phyloP scores from a whole-genome alignment of 768 basidiomycete genomes.

The Mycena belliarum region DNA sequence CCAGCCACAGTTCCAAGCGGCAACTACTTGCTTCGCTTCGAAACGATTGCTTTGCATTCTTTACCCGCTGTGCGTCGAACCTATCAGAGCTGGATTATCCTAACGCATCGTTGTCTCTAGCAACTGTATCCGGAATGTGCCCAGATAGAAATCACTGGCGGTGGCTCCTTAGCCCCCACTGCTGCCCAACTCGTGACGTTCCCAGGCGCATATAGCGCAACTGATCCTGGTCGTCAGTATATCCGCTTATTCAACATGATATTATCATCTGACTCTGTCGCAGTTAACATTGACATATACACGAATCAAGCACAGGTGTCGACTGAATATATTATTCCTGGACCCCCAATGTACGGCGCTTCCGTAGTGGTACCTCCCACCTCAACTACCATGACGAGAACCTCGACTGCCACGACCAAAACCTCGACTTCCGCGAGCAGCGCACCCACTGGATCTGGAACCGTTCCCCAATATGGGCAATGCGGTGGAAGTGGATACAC shows the following conservation, averaged over 20 bases:
- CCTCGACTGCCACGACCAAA: too few species aligned
- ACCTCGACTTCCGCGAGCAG: constrained; percentile 6
- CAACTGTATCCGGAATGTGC: constrained; percentile 73
- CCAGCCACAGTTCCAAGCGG: constrained; percentile 44
- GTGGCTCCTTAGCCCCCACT: constrained; percentile 41
- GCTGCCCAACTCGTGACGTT: constrained; percentile 46
- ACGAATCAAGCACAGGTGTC: constrained; percentile 36
- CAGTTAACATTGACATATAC: constrained; percentile 45
- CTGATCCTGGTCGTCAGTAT: constrained; percentile 43
- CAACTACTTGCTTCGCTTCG: constrained; percentile 49
- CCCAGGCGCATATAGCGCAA: constrained; percentile 46
- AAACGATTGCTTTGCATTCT: constrained; percentile 50
- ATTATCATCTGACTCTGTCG: constrained; percentile 9
- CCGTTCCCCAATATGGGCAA: constrained; percentile 41
- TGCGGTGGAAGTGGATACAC: constrained; percentile 41
- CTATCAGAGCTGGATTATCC: background rate
- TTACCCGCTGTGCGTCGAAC: constrained; percentile 47
- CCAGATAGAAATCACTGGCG: constrained; percentile 43
- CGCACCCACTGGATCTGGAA: constrained; percentile 26
- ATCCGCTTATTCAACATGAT: constrained; percentile 4
- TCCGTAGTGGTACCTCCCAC: constrained; percentile 1
- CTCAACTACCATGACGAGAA: too few species aligned
- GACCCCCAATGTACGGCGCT: constrained; percentile 48
- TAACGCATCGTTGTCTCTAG: constrained; percentile 24
- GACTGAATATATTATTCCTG: constrained; percentile 44